phyloP scores from a whole-genome alignment of 768 basidiomycete genomes.

The Lentinula guzmanii region DNA sequence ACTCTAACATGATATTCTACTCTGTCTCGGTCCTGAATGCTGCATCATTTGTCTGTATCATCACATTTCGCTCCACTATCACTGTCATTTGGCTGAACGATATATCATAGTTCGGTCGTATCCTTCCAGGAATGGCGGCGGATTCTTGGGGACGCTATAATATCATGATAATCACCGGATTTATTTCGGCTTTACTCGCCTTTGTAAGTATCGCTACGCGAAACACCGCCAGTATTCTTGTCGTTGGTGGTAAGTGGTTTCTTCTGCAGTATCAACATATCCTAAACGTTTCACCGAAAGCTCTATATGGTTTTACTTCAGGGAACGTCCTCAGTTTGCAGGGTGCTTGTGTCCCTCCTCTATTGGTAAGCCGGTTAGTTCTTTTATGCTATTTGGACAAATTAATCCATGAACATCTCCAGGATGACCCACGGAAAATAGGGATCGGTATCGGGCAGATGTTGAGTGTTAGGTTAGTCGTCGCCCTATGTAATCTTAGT shows the following conservation, averaged over 20 bases:
- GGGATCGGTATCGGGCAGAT: constrained; percentile 14
- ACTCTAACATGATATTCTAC: constrained; percentile 14
- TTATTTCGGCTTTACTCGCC: constrained; percentile 9
- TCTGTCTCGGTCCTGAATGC: constrained; percentile 14
- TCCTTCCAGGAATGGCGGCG: constrained; percentile 10
- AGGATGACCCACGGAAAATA: constrained; percentile 14
- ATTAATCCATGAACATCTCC: too few species aligned
- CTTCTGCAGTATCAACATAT: not conserved
- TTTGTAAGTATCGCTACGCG: constrained; percentile 13
- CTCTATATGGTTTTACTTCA: constrained; percentile 13
- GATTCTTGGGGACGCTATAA: constrained; percentile 15
- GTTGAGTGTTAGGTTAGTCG: constrained; percentile 11
- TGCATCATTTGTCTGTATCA: constrained; percentile 12
- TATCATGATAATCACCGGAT: constrained; percentile 8
- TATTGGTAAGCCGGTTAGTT: constrained; percentile 5
- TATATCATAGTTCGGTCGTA: not conserved
- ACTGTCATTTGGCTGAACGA: not conserved
- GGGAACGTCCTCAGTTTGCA: constrained; percentile 12
- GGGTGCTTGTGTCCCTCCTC: constrained; percentile 12
- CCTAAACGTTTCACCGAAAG: not conserved
- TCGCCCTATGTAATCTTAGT: not conserved
- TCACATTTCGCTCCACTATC: not conserved
- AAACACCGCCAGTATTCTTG: constrained; percentile 11
- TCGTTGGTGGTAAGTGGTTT: constrained; percentile 1
- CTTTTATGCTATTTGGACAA: too few species aligned